Evolutionary conservation across 2,329 filamentous ascomycete genomes (phyloP).

Genomic region (Xylaria sp.): DNA sequence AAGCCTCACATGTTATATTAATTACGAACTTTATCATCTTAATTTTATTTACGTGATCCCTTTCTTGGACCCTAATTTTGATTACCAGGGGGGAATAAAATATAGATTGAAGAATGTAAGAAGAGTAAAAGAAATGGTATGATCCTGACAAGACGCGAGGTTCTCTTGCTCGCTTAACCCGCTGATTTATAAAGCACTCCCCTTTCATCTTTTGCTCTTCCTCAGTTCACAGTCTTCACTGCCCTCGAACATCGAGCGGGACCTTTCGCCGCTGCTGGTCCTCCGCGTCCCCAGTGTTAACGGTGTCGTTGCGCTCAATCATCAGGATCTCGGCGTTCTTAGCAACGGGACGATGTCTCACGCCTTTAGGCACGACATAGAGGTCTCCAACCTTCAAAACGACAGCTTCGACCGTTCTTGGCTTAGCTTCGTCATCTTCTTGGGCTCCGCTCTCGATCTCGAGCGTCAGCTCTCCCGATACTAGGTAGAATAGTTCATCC

Average conservation of each 20-base stretch:
- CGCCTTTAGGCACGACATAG: slow-evolving; percentile 18
- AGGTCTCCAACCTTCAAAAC: slow-evolving; percentile 24
- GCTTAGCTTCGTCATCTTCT: background rate
- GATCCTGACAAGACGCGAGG: background rate
- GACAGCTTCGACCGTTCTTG: slow-evolving; percentile 8
- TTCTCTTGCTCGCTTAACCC: background rate
- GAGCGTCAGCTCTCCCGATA: slow-evolving; percentile 24
- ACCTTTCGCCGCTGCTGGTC: slow-evolving; percentile 17
- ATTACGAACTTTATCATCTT: too few relatives aligned
- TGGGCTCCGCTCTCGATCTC: slow-evolving; percentile 8
- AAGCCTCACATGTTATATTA: too few relatives aligned
- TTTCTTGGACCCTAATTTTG: too few relatives aligned
- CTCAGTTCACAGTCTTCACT: background rate
- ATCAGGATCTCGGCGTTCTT: slow-evolving; percentile 21
- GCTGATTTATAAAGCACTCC: background rate
- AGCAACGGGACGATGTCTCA: slow-evolving; percentile 25
- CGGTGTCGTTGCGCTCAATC: slow-evolving; percentile 20
- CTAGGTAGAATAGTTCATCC: slow-evolving; percentile 28
- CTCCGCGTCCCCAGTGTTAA: slow-evolving; percentile 22
- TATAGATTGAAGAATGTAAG: too few relatives aligned
- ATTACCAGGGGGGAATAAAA: too few relatives aligned
- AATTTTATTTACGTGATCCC: too few relatives aligned
- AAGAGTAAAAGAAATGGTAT: too few relatives aligned
- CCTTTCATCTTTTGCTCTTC: background rate
- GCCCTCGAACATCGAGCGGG: slow-evolving; percentile 9